Percentiles rank a stretch among this genome's conserved stretches.
phyloP scores from a whole-genome alignment of 148 eudicot genomes.

The Rhododendron vialii region DNA sequence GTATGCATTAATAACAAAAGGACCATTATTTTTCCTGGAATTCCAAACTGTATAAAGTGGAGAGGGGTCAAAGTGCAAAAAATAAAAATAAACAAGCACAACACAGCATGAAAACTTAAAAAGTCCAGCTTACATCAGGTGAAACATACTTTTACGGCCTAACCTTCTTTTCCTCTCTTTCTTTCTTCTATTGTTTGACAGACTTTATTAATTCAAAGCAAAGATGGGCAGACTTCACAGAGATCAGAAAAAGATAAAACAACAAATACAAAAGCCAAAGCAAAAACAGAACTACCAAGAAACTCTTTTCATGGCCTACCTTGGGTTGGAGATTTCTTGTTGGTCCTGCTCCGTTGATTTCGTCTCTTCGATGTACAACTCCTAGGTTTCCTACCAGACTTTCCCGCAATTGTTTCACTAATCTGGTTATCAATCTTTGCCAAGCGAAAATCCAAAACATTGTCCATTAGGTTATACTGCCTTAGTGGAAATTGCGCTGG shows the following conservation, averaged over 20 bases:
- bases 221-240: not conserved
- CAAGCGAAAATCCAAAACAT: not conserved
- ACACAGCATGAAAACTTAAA: not conserved
- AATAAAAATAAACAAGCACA: not conserved
- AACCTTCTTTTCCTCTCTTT: not conserved
- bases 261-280: not conserved
- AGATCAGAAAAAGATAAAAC: not conserved
- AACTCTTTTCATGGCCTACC: not conserved
- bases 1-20: not conserved
- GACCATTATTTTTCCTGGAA: not conserved
- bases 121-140: not conserved
- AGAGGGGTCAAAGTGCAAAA: not conserved
- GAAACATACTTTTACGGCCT: not conserved
- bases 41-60: not conserved
- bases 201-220: not conserved
- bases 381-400: not conserved
- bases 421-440: not conserved
- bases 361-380: not conserved
- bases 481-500: not conserved
- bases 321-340: not conserved
- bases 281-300: not conserved
- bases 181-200: not conserved
- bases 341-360: not conserved
- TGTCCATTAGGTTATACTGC: not conserved
- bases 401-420: not conserved